Conservation (phyloP, 768 basidiomycete genomes). For the Termitomyces sp. region DNA sequence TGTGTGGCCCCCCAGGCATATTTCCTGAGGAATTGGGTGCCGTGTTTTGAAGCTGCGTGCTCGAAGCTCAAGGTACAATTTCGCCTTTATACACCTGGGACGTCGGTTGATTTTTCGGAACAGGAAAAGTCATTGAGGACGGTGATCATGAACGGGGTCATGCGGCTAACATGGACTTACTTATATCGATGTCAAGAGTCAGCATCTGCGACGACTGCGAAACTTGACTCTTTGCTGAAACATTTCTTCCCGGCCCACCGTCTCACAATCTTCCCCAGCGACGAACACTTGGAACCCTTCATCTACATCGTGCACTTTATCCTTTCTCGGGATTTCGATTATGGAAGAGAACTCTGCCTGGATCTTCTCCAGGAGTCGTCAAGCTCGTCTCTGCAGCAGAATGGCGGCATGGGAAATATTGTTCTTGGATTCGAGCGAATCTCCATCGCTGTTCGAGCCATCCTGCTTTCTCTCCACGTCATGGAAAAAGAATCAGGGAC, state of each 20-base stretch:
- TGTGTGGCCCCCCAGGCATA: slow-evolving; percentile 85
- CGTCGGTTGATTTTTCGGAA: slow-evolving; percentile 1
- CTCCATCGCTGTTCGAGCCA: slow-evolving; percentile 69
- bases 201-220: slow-evolving; percentile 71
- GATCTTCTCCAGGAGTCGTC: slow-evolving; percentile 72
- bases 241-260: slow-evolving; percentile 76
- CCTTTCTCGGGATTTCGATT: slow-evolving; percentile 78
- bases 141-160: slow-evolving; percentile 72
- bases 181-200: slow-evolving; percentile 91
- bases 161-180: slow-evolving; percentile 90
- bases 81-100: background rate
- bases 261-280: slow-evolving; percentile 51
- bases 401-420: slow-evolving; percentile 32
- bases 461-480: slow-evolving; percentile 62
- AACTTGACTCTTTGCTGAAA: slow-evolving; percentile 68
- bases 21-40: slow-evolving; percentile 78
- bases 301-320: slow-evolving; percentile 78
- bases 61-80: slow-evolving; percentile 70
- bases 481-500: slow-evolving; percentile 65
- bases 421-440: slow-evolving; percentile 66
- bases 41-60: slow-evolving; percentile 66
- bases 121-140: slow-evolving; percentile 75
- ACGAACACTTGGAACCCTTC: slow-evolving; percentile 74
- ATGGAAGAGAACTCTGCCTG: slow-evolving; percentile 75
- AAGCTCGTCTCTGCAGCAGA: slow-evolving; percentile 35